Evolutionary conservation across 2,329 filamentous ascomycete genomes (phyloP), one percentile per base, ranked within the genome.

Genomic region (Aspergillus amoenus): DNA sequence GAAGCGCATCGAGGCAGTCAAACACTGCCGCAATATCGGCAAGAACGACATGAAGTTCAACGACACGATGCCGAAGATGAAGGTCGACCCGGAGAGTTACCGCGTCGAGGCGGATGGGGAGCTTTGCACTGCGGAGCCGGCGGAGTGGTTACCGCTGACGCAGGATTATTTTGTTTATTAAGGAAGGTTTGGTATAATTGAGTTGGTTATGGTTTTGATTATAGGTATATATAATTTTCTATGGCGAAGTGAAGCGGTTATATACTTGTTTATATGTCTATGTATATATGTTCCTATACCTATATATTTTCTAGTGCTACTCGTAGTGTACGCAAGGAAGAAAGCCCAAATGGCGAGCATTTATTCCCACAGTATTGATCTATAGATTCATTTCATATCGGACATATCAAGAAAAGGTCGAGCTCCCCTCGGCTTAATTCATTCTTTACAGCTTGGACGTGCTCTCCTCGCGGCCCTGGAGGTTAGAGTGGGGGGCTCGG

Each of bases 21-120:
- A 82, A 69, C 84, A 84, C 55, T 96, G 92, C 73, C 82, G 93
- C 58, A 83, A 74, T 32, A 82, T 96, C 44, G 81, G 87, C 43
- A 97, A 97, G 82, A 81, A 76, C 66, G 90, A 97, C 74, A 96
- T 97, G 92, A 92, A 91, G 70, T 93, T 86, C 74, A 97, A 97
- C 73, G 86, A 91, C 68, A 76, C 76, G 54, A 91, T 86, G 84
- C 93, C 93, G 13, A 85, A 82, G 77, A 97, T 97, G 90, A 86
- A 81, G 67, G 93, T 97, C 59, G 93, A 97, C 73, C 90, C 93
- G 5, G 93, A 97, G 81, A 87, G 84, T 68, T 97, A 97, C 78
- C 78, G 82, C 15, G 93, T 97, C 24, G 87, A 93, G 77, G 93
- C 93, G 2, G 91, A 96, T 75, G 92, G 90, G 0, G 75, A 84